Evolutionary conservation across 331 rosid species (phyloP), one percentile per base, ranked within the genome.

Genomic region (Saraca asoca): DNA sequence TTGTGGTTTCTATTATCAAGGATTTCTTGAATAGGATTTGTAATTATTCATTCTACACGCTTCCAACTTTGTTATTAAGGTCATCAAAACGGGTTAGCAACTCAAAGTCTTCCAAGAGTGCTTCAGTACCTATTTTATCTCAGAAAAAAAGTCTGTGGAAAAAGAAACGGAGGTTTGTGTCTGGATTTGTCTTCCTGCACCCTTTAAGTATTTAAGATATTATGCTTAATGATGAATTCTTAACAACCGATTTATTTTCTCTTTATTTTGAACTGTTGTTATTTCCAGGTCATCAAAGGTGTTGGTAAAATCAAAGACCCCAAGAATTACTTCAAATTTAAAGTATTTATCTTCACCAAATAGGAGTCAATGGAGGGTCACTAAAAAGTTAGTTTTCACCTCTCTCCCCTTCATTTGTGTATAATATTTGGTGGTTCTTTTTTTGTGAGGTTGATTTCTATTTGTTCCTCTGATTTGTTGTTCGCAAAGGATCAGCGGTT

Each of bases 401-500:
- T 35, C 49, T 74, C 68, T 67, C 65, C 58, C 59, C 37, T 62
- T 57, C 33, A 31, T 50, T 68, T 77, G 16, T 77, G 45, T 54
- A 34, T 56, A 8, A 7, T 55, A 62, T 69, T 50, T 74, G 50
- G 73, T 42, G 63, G 31, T 46, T 33, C 41, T 24, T 71, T 77
- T 57, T 10, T 31, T 43, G 7, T 55, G 53, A 56, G 44, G 75
- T 52, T 61, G 61, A 70, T 72, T 9, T 56, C 66, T 57, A 48
- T 64, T 73, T 46, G 24, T 54, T 45, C 11, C 33, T 73, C 57
- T 35, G 41, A 58, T 61, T 7, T 52, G 37, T 81, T 70, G 63
- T 82, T 80, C 68, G 77, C 56, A 59, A 92, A 96, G 91, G 90
- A 89, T 79, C 86, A 85, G 80, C 85, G 92, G 79, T 81, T 93